Percentiles rank a stretch among this genome's conserved stretches.
phyloP scores from a whole-genome alignment of 257 asterid genomes.

The Ballota nigra region DNA sequence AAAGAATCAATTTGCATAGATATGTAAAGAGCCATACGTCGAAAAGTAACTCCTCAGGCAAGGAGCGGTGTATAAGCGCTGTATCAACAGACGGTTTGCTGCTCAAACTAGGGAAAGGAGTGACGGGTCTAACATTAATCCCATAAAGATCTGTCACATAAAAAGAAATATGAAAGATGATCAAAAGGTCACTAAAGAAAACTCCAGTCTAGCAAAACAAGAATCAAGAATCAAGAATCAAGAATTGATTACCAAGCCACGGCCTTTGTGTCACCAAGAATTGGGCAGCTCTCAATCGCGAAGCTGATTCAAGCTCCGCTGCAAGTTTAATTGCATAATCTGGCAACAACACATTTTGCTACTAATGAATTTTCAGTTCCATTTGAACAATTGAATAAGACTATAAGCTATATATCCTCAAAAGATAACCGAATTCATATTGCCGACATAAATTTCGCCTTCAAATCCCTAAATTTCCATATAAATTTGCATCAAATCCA shows the following conservation, averaged over 20 bases:
- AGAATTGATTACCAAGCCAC: constrained; percentile 73
- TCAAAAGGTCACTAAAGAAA: not conserved
- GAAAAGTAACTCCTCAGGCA: constrained; percentile 90
- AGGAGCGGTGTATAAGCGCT: constrained; percentile 63
- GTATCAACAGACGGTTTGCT: constrained; percentile 57
- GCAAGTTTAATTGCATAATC: constrained; percentile 57
- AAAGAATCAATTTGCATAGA: constrained; percentile 9
- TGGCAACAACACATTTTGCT: constrained; percentile 26
- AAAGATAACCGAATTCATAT: not conserved
- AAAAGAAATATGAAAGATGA: constrained; percentile 1
- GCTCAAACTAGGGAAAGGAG: constrained; percentile 74
- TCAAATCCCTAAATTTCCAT: not conserved
- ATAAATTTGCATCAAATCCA: not conserved
- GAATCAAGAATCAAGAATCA: not conserved
- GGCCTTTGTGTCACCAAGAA: constrained; percentile 82
- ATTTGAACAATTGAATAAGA: not conserved
- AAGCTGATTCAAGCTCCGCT: constrained; percentile 78
- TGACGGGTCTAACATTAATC: constrained; percentile 77
- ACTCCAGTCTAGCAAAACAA: too few species aligned
- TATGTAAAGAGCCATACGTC: constrained; percentile 49
- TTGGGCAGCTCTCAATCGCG: constrained; percentile 64
- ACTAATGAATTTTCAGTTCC: not conserved
- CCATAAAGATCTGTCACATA: constrained; percentile 77
- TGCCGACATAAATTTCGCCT: constrained; percentile 11
- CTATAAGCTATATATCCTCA: not conserved